Evolutionary conservation across 495 filamentous ascomycete species (phyloP).

Genomic region (Lophium mytilinum): DNA sequence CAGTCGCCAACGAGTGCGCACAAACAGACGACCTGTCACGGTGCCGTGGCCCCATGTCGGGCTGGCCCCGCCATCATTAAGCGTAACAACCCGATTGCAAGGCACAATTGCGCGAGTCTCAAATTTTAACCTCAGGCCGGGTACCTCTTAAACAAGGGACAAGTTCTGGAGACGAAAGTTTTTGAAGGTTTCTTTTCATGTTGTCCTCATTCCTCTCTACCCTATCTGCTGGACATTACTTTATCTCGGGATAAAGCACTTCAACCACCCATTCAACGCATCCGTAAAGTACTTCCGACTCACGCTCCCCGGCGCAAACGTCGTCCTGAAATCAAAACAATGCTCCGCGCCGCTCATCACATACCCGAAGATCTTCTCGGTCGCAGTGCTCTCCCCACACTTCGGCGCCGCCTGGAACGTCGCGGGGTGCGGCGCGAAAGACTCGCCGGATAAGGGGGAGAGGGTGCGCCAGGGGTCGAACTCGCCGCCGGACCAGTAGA

Average conservation of each 20-base stretch:
- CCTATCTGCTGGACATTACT: background rate
- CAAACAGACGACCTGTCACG: too few species aligned
- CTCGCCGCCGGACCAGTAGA: constrained; percentile 47
- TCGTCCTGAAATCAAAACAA: constrained; percentile 43
- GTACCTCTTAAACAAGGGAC: too few species aligned
- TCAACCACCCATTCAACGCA: constrained; percentile 44
- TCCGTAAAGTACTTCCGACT: constrained; percentile 35
- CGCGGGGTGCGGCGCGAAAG: constrained; percentile 34
- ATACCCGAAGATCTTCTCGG: constrained; percentile 44
- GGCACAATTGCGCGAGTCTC: too few species aligned
- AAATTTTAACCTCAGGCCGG: too few species aligned
- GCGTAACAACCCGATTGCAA: too few species aligned
- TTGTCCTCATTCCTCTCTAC: background rate
- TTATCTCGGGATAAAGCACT: constrained; percentile 30
- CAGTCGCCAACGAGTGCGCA: too few species aligned
- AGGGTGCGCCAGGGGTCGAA: constrained; percentile 54
- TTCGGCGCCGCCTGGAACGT: constrained; percentile 34
- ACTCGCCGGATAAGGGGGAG: constrained; percentile 40
- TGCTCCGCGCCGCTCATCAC: constrained; percentile 43
- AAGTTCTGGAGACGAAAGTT: too few species aligned
- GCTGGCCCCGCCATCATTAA: too few species aligned
- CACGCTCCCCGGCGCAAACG: constrained; percentile 26
- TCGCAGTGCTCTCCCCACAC: constrained; percentile 37
- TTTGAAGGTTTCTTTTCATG: too few species aligned
- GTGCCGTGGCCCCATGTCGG: too few species aligned